Evolutionary conservation across 495 filamentous ascomycete genomes (phyloP).

Genomic region (Aspergillus egyptiacus): DNA sequence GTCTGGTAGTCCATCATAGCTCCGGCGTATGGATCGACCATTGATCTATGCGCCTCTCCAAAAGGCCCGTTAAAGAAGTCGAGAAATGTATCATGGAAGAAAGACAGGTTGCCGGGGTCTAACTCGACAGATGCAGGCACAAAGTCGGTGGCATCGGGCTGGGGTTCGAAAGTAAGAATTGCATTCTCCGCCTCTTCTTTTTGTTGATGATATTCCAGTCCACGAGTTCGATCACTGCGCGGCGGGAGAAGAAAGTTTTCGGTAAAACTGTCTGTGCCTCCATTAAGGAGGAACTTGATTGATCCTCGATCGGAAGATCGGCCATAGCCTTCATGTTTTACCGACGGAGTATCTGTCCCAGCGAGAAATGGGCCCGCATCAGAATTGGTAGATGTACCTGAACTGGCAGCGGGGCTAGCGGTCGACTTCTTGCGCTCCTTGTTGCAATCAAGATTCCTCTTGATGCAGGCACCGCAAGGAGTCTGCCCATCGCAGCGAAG

Average conservation of each 20-base stretch:
- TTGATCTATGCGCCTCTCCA: conserved; percentile 24
- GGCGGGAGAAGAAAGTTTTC: conserved; percentile 41
- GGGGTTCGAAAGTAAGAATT: conserved; percentile 18
- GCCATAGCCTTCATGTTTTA: conserved; percentile 22
- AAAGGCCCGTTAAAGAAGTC: conserved; percentile 42
- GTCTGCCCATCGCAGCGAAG: conserved; percentile 44
- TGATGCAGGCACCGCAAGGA: conserved; percentile 44
- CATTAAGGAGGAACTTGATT: conserved; percentile 45
- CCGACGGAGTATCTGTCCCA: conserved; percentile 19
- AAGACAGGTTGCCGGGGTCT: conserved; percentile 24
- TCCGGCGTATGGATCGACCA: conserved; percentile 19
- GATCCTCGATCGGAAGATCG: conserved; percentile 39
- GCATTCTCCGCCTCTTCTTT: conserved; percentile 21
- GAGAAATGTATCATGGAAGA: conserved; percentile 37
- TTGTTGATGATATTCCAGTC: conserved; percentile 30
- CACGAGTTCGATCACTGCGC: conserved; percentile 33
- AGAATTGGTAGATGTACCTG: conserved; percentile 15
- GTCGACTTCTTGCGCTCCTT: conserved; percentile 24
- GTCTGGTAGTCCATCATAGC: conserved; percentile 19
- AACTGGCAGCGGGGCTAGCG: conserved; percentile 12
- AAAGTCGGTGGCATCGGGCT: conserved; percentile 15
- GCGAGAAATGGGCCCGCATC: not conserved
- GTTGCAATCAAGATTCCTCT: conserved; percentile 41
- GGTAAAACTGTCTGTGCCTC: conserved; percentile 42
- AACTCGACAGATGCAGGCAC: conserved; percentile 22